Percentiles rank a stretch among this genome's conserved stretches.
Evolutionary conservation across 2,329 filamentous ascomycete genomes (phyloP).

Genomic region (Pestalotiopsis sp.): DNA sequence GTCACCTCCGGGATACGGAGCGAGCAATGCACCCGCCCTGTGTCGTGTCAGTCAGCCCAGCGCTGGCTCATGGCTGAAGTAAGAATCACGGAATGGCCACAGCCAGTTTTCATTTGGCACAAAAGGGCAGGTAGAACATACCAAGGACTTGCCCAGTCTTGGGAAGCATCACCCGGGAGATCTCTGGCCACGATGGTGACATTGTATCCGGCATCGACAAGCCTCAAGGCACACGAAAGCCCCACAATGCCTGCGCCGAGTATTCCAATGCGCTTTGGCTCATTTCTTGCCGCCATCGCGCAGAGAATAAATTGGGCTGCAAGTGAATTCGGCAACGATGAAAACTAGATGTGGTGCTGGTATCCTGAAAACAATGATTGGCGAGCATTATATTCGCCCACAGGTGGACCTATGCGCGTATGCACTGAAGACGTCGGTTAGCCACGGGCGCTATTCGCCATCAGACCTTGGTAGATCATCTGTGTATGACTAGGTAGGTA

Average conservation of each 20-base stretch:
- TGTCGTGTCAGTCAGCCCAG: background rate
- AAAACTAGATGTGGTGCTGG: background rate
- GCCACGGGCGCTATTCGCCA: background rate
- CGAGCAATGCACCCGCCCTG: constrained; percentile 1
- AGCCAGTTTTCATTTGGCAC: background rate
- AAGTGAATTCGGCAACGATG: background rate
- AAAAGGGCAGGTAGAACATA: background rate
- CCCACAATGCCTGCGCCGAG: background rate
- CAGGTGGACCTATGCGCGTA: background rate
- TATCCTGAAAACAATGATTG: background rate
- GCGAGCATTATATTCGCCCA: background rate
- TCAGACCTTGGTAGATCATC: background rate
- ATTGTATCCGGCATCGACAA: background rate
- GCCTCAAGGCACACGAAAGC: background rate
- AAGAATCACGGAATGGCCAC: background rate
- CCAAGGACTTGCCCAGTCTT: background rate
- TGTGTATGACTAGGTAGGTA: background rate
- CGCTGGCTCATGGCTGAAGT: background rate
- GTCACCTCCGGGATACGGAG: background rate
- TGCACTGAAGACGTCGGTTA: background rate
- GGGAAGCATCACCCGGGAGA: background rate
- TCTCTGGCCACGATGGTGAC: background rate
- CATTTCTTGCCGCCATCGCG: background rate
- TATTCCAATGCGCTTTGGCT: background rate
- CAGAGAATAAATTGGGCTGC: background rate